These are phyloP conservation scores for Diaporthe longicolla DNA, from an alignment of 2,329 filamentous ascomycete species.

Conservation along the genomic window DNA sequence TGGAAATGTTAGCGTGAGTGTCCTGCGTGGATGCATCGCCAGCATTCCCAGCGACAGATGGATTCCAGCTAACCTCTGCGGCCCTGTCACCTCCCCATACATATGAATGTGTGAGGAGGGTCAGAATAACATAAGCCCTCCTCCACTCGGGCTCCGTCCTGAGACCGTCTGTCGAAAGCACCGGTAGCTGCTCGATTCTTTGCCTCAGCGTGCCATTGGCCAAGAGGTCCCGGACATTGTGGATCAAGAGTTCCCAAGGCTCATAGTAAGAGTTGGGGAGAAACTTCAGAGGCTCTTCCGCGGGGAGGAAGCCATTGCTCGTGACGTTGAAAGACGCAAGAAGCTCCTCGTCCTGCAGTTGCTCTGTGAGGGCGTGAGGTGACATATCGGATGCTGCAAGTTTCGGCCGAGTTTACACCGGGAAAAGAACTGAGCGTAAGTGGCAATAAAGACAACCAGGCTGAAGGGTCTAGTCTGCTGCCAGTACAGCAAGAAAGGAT, in stretches of 20 bases:
- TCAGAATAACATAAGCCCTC: constrained; percentile 83
- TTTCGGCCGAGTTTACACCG: background rate
- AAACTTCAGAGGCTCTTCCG: constrained; percentile 73
- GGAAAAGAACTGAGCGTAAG: background rate
- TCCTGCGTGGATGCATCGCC: background rate
- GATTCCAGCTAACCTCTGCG: constrained; percentile 69
- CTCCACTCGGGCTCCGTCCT: constrained; percentile 80
- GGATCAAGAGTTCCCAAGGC: constrained; percentile 81
- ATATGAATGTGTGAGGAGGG: constrained; percentile 87
- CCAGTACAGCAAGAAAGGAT: background rate
- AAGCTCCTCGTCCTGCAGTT: constrained; percentile 44
- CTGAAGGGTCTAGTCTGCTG: background rate
- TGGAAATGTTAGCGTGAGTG: constrained; percentile 43
- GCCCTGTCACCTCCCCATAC: constrained; percentile 88
- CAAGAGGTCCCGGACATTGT: constrained; percentile 77
- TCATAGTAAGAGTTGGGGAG: constrained; percentile 81
- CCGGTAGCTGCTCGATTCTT: constrained; percentile 75
- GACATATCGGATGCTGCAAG: constrained; percentile 52
- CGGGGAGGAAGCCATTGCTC: constrained; percentile 82
- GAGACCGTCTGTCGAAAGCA: constrained; percentile 77
- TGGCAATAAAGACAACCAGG: background rate
- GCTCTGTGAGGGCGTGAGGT: constrained; percentile 56
- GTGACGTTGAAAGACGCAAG: constrained; percentile 57
- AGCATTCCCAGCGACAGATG: background rate
- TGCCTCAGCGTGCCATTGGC: constrained; percentile 74